A percentile compares a stretch with the other conserved stretches of the same genome.
phyloP scores from a whole-genome alignment of 768 basidiomycete genomes.

The Kwoniella heveanensis region DNA sequence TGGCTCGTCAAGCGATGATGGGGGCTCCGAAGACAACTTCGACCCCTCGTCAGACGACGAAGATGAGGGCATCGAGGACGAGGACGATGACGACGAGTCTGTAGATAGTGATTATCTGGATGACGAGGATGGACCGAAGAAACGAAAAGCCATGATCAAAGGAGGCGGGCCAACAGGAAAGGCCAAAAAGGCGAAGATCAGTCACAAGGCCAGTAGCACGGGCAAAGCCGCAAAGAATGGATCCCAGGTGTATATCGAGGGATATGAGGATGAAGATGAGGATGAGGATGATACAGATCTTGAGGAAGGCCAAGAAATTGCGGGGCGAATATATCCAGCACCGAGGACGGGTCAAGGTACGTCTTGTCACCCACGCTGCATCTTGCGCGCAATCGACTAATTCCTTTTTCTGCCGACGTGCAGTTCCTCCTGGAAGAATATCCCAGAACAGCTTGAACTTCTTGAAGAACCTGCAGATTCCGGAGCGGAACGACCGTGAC shows the following conservation, averaged over 20 bases:
- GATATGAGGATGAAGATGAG: constrained; percentile 31
- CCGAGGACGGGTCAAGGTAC: constrained; percentile 79
- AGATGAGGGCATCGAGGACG: constrained; percentile 27
- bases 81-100: constrained; percentile 26
- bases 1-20: constrained; percentile 28
- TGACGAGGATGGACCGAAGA: constrained; percentile 30
- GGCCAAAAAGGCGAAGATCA: constrained; percentile 24
- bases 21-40: constrained; percentile 36
- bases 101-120: constrained; percentile 36
- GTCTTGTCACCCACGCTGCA: constrained; percentile 40
- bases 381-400: background rate
- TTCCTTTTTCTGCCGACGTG: too few relatives aligned
- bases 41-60: constrained; percentile 37
- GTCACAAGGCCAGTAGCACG: background rate
- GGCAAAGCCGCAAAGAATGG: constrained; percentile 1
- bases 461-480: constrained; percentile 68
- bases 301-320: constrained; percentile 53
- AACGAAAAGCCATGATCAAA: constrained; percentile 20
- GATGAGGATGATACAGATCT: constrained; percentile 46
- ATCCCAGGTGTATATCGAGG: constrained; percentile 18
- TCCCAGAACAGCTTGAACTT: constrained; percentile 85
- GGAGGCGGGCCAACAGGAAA: constrained; percentile 9
- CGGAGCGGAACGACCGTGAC: constrained; percentile 75
- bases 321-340: constrained; percentile 73
- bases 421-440: constrained; percentile 81